These are phyloP conservation scores for Nevesoporus exiguus DNA, from an alignment of 768 basidiomycete species.

Conservation along the genomic window DNA sequence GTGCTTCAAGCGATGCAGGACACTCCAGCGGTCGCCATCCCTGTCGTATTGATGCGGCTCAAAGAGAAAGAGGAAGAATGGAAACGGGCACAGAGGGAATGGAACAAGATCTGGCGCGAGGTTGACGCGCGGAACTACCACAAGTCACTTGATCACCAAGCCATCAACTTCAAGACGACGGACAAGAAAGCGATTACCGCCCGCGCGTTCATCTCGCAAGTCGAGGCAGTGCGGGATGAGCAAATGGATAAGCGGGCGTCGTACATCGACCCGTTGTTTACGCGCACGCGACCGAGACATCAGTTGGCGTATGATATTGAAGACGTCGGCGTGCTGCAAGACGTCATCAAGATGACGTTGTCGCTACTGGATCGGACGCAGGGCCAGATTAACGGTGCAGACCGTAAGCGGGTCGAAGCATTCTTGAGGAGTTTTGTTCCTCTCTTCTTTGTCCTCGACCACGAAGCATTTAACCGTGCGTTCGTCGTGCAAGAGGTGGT, in stretches of 20 bases:
- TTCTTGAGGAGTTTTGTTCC: constrained; percentile 76
- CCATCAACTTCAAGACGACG: constrained; percentile 80
- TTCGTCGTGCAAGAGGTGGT: constrained; percentile 64
- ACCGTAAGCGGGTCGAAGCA: constrained; percentile 78
- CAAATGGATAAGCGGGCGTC: constrained; percentile 74
- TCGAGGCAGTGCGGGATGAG: constrained; percentile 80
- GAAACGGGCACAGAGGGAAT: constrained; percentile 95
- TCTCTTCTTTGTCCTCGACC: constrained; percentile 73
- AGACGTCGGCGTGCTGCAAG: constrained; percentile 76
- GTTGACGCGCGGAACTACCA: constrained; percentile 92
- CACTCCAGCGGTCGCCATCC: constrained; percentile 82
- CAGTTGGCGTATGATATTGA: constrained; percentile 79
- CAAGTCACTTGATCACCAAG: constrained; percentile 92
- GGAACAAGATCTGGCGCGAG: constrained; percentile 99
- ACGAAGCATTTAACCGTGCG: constrained; percentile 63
- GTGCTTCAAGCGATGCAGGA: constrained; percentile 90
- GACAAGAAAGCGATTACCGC: constrained; percentile 84
- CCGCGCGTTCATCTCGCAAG: constrained; percentile 77
- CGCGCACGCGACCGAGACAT: constrained; percentile 63
- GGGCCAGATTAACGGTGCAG: constrained; percentile 63
- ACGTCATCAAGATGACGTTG: constrained; percentile 83
- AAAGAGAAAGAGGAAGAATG: constrained; percentile 99
- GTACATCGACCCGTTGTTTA: constrained; percentile 46
- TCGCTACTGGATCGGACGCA: constrained; percentile 89
- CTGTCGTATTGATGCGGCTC: constrained; percentile 81